These are phyloP conservation scores for Exophiala xenobiotica DNA, from an alignment of 2,329 filamentous ascomycete genomes.

Conservation along the genomic window DNA sequence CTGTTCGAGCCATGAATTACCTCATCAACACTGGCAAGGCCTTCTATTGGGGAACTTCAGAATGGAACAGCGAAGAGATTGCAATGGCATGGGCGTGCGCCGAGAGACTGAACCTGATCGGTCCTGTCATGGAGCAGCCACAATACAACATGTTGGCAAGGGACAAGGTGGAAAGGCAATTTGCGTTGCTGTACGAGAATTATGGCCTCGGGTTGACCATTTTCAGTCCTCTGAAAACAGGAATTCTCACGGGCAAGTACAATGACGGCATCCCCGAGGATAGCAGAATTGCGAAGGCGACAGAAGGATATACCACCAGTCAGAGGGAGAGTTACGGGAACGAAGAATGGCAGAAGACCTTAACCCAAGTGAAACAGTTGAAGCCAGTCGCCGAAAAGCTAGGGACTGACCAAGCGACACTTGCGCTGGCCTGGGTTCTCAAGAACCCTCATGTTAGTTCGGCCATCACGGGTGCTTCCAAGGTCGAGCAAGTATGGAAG, in stretches of 20 bases:
- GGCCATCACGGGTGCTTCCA: slow-evolving; percentile 42
- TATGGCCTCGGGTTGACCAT: slow-evolving; percentile 62
- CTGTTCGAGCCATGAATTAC: slow-evolving; percentile 69
- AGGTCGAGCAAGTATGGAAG: slow-evolving; percentile 42
- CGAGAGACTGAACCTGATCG: slow-evolving; percentile 60
- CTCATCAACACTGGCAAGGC: slow-evolving; percentile 67
- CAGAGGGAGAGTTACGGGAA: slow-evolving; percentile 44
- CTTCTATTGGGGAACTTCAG: slow-evolving; percentile 70
- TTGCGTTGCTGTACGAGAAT: slow-evolving; percentile 59
- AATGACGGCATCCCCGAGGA: slow-evolving; percentile 61
- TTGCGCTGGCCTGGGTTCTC: slow-evolving; percentile 60
- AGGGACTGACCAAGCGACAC: slow-evolving; percentile 58
- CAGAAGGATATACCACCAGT: slow-evolving; percentile 56
- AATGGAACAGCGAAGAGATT: slow-evolving; percentile 69
- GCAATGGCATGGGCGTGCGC: slow-evolving; percentile 62
- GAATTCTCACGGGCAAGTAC: slow-evolving; percentile 68
- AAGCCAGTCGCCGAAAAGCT: slow-evolving; percentile 63
- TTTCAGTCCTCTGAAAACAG: slow-evolving; percentile 61
- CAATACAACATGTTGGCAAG: slow-evolving; percentile 65
- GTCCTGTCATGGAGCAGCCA: slow-evolving; percentile 65
- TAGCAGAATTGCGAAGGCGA: slow-evolving; percentile 58
- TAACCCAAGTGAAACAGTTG: slow-evolving; percentile 59
- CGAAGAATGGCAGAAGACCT: slow-evolving; percentile 43
- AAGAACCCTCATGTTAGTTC: slow-evolving; percentile 58
- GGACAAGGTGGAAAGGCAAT: slow-evolving; percentile 63